phyloP scores from a whole-genome alignment of 192 early-diverging fungal species.

The Backusella macrospora region DNA sequence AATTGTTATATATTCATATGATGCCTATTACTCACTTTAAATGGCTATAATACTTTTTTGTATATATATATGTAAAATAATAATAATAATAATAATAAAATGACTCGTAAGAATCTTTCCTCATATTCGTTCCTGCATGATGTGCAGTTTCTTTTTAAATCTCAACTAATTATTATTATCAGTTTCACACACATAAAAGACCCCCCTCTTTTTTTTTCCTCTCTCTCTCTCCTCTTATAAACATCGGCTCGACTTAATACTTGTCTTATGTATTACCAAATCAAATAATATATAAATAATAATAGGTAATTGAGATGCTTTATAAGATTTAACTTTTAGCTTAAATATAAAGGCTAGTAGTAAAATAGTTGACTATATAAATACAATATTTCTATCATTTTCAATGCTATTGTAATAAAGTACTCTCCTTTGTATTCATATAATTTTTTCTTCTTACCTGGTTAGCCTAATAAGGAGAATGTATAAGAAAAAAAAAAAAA shows the following conservation, averaged over 20 bases:
- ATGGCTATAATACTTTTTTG: background rate
- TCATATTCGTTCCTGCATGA: slow-evolving; percentile 8
- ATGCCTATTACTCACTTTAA: no score
- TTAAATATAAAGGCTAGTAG: no score
- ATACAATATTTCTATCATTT: background rate
- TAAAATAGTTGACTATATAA: no score
- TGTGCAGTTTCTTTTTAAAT: slow-evolving; percentile 10
- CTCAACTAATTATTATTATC: background rate
- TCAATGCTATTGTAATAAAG: background rate
- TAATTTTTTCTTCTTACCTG: slow-evolving; percentile 1
- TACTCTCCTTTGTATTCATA: background rate
- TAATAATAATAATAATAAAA: no score
- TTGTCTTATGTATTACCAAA: background rate
- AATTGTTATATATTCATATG: no score
- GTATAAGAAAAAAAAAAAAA: no score
- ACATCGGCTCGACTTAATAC: background rate
- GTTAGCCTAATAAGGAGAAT: background rate
- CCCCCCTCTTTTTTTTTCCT: no score
- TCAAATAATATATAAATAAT: background rate
- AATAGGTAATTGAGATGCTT: no score
- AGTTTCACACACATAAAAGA: background rate
- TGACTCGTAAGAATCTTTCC: background rate
- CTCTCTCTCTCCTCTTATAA: slow-evolving; percentile 2
- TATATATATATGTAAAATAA: background rate
- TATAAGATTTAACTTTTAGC: no score